Evolutionary conservation across 2,329 filamentous ascomycete genomes (phyloP), one percentile per base, ranked within the genome.

Genomic region (Fusarium chlamydosporum): DNA sequence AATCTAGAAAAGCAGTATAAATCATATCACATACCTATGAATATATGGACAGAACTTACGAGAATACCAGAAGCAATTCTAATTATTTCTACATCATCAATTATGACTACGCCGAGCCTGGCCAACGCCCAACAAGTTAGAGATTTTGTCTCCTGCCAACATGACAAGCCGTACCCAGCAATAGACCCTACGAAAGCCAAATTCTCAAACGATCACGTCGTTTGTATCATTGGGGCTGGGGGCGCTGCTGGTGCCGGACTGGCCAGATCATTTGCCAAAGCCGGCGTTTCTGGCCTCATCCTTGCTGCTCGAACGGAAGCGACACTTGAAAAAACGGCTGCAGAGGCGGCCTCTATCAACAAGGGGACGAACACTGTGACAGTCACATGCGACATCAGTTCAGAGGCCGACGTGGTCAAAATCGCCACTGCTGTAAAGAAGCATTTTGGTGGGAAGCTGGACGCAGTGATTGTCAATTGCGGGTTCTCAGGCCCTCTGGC

Each of bases 171-270:
- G 15, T 63, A 63, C 27, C 4, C 33, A 1, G 15, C 31, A 1
- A 56, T 63, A 5, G 42, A 56, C 15, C 31, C 58, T 1, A 4
- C 1, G 6, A 43, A 18, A 2, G 6, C 20, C 2, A 2, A 33
- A 10, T 15, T 63, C 0, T 12, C 37, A 8, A 3, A 38, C 0
- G 20, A 9, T 0, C 63, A 41, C 6, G 60, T 48, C 3, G 31
- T 63, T 0, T 63, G 60, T 3, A 56, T 63, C 8, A 63, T 63
- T 1, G 60, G 60, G 12, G 60, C 48, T 11, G 60, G 60, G 4
- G 60, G 60, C 2, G 60, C 60, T 2, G 48, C 60, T 10, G 60
- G 60, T 4, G 33, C 58, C 0, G 60, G 48, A 0, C 6, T 63
- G 3, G 48, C 58, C 4, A 56, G 48, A 4, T 63, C 60, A 2